Percentiles rank a stretch among this genome's conserved stretches.
Conservation (phyloP, 148 eudicot genomes). For the Vaccinium darrowii region DNA sequence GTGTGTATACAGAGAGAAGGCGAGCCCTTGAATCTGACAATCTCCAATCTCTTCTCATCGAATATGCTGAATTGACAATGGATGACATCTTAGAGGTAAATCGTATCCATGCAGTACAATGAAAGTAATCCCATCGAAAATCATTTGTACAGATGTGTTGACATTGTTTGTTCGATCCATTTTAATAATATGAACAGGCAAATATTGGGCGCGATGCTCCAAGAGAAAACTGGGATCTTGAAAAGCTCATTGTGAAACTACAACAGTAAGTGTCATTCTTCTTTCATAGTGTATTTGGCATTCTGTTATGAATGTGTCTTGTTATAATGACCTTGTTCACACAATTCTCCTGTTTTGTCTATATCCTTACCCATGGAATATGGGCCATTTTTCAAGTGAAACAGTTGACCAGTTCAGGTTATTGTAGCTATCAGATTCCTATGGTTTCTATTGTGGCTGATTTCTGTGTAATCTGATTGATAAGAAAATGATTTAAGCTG, state of each 20-base stretch:
- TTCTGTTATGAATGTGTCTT: not conserved
- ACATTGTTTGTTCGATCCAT: constrained; percentile 9
- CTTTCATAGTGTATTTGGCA: constrained; percentile 12
- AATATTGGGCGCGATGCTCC: constrained; percentile 89
- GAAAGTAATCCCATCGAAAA: not conserved
- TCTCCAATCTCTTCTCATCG: constrained; percentile 85
- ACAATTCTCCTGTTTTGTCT: not conserved
- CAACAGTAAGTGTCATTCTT: constrained; percentile 63
- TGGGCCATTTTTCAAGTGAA: not conserved
- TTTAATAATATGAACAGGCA: constrained; percentile 52
- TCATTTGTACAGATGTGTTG: not conserved
- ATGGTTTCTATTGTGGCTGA: not conserved
- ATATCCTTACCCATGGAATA: constrained; percentile 1
- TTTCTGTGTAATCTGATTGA: not conserved
- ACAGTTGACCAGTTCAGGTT: constrained; percentile 3
- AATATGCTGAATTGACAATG: constrained; percentile 97
- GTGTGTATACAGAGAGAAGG: constrained; percentile 94
- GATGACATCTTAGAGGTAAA: constrained; percentile 94
- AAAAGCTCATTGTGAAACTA: constrained; percentile 83
- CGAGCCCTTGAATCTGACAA: constrained; percentile 88
- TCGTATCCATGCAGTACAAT: not conserved
- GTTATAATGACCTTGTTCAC: not conserved
- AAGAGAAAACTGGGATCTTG: constrained; percentile 91
- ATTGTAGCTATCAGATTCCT: not conserved
- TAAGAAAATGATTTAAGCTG: not conserved